Evolutionary conservation across 2,329 filamentous ascomycete species (phyloP), one percentile per base, ranked within the genome.

Genomic region (Eurotiales sp.): DNA sequence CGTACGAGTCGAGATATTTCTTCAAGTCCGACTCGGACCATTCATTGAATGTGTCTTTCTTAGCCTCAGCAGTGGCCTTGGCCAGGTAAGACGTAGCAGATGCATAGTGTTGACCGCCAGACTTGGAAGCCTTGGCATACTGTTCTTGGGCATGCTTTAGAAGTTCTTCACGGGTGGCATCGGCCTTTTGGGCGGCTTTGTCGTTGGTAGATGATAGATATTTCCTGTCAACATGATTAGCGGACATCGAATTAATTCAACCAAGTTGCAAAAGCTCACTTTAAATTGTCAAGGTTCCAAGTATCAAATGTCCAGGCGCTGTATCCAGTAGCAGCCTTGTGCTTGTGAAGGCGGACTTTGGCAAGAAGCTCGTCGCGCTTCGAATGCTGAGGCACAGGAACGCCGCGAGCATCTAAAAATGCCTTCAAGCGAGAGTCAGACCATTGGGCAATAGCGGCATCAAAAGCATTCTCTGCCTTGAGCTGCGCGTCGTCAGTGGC

Each of bases 271-370:
- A n/a, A 6, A 17, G 12, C 72, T 64, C 68, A 77, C 75, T 83
- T 85, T 42, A 92, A 69, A 62, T 88, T 87, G 2, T 89, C 84
- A 47, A 79, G 77, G 34, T 82, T 87, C 70, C 86, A 84, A 55
- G 89, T 88, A 58, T 91, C 87, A 65, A 90, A 90, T 14, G 84
- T 89, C 87, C 88, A 91, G 3, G 85, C 81, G 53, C 75, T 85
- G 74, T 81, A 88, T 15, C 82, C 83, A 43, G 77, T 77, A 8
- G 83, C 77, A 42, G 84, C 86, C 71, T 87, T 86, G 72, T 90
- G 84, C 22, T 81, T 76, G 65, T 89, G 76, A 62, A 87, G 81
- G 59, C 88, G 82, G n/a, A 90, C 88, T 53, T 85, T 76, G 23
- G 87, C 85, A 34, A 88, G 74, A 19, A 92, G 82, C 64, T 90